A percentile compares a stretch with the other conserved stretches of the same genome.
Evolutionary conservation across 1,284 basidiomycete species (phyloP).

Genomic region (Cutaneotrichosporon spelunceum): DNA sequence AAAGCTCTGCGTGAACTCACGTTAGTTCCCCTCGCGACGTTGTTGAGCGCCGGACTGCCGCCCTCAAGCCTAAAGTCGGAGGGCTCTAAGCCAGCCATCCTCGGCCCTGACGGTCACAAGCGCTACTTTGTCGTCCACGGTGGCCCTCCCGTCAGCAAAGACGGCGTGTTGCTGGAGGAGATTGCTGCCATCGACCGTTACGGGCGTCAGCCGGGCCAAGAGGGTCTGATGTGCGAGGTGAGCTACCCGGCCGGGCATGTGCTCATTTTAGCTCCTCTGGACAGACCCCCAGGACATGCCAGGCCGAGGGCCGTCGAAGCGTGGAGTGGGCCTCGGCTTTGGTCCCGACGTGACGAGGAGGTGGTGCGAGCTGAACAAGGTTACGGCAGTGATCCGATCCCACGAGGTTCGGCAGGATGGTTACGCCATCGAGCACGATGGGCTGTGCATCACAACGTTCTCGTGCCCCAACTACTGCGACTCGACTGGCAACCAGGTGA

Average conservation of each 20-base stretch:
- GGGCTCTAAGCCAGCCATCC: slow-evolving; percentile 57
- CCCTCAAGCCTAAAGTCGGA: slow-evolving; percentile 54
- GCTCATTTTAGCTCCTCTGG: slow-evolving; percentile 64
- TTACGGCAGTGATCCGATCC: slow-evolving; percentile 87
- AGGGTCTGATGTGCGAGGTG: slow-evolving; percentile 83
- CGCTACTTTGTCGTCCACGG: slow-evolving; percentile 96
- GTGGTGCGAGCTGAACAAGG: slow-evolving; percentile 83
- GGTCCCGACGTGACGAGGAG: slow-evolving; percentile 85
- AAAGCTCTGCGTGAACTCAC: background rate
- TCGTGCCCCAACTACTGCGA: slow-evolving; percentile 53
- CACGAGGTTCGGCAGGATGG: slow-evolving; percentile 91
- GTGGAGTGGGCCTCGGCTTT: slow-evolving; percentile 93
- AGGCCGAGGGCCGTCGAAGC: slow-evolving; percentile 95
- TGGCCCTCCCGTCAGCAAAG: slow-evolving; percentile 84
- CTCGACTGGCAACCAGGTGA: slow-evolving; percentile 53
- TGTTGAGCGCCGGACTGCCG: slow-evolving; percentile 69
- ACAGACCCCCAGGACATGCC: slow-evolving; percentile 87
- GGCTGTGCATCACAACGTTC: slow-evolving; percentile 53
- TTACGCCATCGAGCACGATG: slow-evolving; percentile 60
- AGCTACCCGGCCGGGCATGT: slow-evolving; percentile 10
- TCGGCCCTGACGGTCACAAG: slow-evolving; percentile 78
- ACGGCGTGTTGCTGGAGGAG: slow-evolving; percentile 88
- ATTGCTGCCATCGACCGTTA: slow-evolving; percentile 82
- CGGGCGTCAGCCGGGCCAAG: slow-evolving; percentile 86
- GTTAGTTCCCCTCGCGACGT: slow-evolving; percentile 82